Conservation (phyloP, 2,329 filamentous ascomycete species). For the Bisporella sp. region DNA sequence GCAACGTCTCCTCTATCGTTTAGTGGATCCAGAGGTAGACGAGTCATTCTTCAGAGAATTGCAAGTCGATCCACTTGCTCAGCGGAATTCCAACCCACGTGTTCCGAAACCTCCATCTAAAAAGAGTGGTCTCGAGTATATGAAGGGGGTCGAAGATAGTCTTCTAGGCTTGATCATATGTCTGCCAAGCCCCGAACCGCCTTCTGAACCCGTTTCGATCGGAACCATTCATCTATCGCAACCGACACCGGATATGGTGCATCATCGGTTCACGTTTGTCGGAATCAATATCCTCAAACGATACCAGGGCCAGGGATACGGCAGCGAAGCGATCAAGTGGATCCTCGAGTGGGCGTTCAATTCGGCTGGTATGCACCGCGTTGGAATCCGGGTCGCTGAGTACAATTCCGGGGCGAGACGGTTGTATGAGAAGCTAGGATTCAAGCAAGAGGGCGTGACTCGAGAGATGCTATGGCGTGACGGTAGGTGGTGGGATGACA, state of each 20-base stretch:
- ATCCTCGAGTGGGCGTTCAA: slow-evolving; percentile 28
- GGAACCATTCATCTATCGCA: neutral
- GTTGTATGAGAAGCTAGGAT: slow-evolving; percentile 30
- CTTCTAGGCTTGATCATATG: neutral
- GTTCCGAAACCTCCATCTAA: neutral
- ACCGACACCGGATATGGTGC: slow-evolving; percentile 12
- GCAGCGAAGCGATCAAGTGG: slow-evolving; percentile 33
- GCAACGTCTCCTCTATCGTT: too few species aligned
- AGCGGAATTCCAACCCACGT: neutral
- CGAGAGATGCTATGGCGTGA: slow-evolving; percentile 30
- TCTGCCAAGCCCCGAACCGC: neutral
- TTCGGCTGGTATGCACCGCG: slow-evolving; percentile 30
- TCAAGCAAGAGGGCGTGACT: slow-evolving; percentile 28
- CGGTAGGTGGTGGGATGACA: slow-evolving; percentile 29
- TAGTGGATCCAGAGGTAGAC: too few species aligned
- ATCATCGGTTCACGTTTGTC: slow-evolving; percentile 35
- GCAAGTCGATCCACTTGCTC: neutral
- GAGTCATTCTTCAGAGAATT: too few species aligned
- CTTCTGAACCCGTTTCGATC: neutral
- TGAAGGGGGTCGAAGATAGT: neutral
- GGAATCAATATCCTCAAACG: slow-evolving; percentile 25
- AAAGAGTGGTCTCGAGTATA: neutral
- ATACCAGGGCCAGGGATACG: slow-evolving; percentile 30
- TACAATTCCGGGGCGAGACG: slow-evolving; percentile 28
- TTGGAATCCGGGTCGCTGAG: slow-evolving; percentile 27